These are phyloP conservation scores for Pleurotus tuoliensis DNA, from an alignment of 768 basidiomycete species.

Conservation along the genomic window DNA sequence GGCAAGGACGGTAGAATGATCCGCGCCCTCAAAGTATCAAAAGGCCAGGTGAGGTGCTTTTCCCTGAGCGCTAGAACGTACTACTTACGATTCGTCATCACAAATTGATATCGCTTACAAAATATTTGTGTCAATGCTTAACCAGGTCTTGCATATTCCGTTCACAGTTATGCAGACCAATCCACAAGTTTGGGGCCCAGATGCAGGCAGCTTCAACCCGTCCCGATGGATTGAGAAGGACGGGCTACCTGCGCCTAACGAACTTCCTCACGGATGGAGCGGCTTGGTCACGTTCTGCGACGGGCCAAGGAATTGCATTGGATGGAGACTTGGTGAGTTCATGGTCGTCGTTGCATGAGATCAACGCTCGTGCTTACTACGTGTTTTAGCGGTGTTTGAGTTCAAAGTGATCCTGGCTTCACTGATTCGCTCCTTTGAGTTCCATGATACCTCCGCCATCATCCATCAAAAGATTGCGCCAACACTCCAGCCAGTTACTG, in stretches of 20 bases:
- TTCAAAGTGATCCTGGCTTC: conserved; percentile 36
- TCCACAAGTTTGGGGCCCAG: conserved; percentile 30
- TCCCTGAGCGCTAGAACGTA: neutral
- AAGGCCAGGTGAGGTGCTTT: conserved; percentile 29
- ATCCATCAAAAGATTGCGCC: conserved; percentile 28
- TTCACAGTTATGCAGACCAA: conserved; percentile 28
- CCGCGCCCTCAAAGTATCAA: conserved; percentile 23
- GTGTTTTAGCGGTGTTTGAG: conserved; percentile 27
- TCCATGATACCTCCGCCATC: conserved; percentile 28
- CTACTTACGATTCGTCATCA: too few species aligned
- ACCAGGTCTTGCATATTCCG: conserved; percentile 30
- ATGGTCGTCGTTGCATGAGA: too few species aligned
- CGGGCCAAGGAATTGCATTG: conserved; percentile 39
- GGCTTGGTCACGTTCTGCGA: conserved; percentile 35
- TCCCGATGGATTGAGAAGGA: conserved; percentile 33
- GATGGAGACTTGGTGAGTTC: conserved; percentile 30
- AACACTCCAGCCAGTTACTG: conserved; percentile 30
- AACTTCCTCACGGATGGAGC: conserved; percentile 33
- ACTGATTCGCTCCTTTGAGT: conserved; percentile 31
- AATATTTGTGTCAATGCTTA: too few species aligned
- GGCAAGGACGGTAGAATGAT: conserved; percentile 23
- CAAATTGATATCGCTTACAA: too few species aligned
- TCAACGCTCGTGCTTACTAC: too few species aligned
- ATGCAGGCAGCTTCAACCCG: conserved; percentile 31
- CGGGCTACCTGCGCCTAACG: conserved; percentile 22